Evolutionary conservation across 257 asterid species (phyloP), one percentile per base, ranked within the genome.

Genomic region (Capsicum rhomboideum): DNA sequence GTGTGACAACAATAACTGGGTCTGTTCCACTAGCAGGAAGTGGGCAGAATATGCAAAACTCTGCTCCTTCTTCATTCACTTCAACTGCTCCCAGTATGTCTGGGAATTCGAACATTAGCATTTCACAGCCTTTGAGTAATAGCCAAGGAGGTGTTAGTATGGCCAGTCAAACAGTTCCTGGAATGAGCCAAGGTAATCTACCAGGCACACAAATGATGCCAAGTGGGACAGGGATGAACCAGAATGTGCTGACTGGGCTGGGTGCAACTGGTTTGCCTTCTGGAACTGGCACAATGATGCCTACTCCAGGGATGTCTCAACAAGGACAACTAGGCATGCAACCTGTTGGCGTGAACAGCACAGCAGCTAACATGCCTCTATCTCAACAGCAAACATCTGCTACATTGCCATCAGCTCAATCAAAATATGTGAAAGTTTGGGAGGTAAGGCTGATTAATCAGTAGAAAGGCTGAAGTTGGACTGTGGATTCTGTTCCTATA

Each of bases 401-500:
- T 87, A 83, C 92, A 63, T 79, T 96, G 85, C 97, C 90, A 84
- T 79, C 99, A 52, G 91, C 98, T 67, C 98, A 94, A 69, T 93
- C 99, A 72, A 96, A 94, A 89, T 96, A 96, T 84, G 90, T 96
- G 40, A 94, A 90, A 91, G 97, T 96, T 88, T 96, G 99, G 99
- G 99, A 96, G 99, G 99, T 96, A 93, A 85, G 81, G 52, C 81
- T 4, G 44, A 75, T 17, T 49, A 14, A 75, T 75, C 42, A 46
- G n/a, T 74, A 46, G 59, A 46, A 74, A 74, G 29, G 80, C 59
- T 44, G 59, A 46, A 74, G 20, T 28, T 74, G 80, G 40, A 13
- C 58, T 21, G 23, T 17, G 14, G 17, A 13, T 8, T 46, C 21
- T 23, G 80, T 74, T 74, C 59, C n/a, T 13, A 46, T 46, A 74